Evolutionary conservation across 2,329 filamentous ascomycete genomes (phyloP), one percentile per base, ranked within the genome.

Genomic region (Colletotrichum navitas): DNA sequence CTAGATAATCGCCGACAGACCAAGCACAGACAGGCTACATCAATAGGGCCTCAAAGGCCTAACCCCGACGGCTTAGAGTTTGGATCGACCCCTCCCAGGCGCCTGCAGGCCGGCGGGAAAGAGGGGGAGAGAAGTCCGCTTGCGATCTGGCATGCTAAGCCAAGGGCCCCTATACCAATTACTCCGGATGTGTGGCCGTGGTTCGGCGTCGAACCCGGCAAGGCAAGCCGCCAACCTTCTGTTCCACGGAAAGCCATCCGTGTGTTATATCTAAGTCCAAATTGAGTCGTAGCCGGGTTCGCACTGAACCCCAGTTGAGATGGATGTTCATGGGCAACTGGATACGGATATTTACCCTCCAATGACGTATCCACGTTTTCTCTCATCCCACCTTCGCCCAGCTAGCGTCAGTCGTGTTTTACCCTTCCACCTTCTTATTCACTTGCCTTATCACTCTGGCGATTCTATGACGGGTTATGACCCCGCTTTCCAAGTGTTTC

Each of bases 31-130:
- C 24, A 34, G 59, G 18, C 24, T 55, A 16, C 52, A n/a, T 24
- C 39, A 59, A 45, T 24, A 21, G 54, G 43, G 47, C 21, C 45
- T 60, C 65, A 68, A 72, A 69, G 45, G 54, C 69, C 69, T 72
- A 72, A 54, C 69, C 24, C 69, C 69, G 69, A 72, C 65, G 69
- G 59, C 59, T 60, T 68, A 60, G 54, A 72, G 29, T 60, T 69
- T 63, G 58, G 51, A 12, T 24, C 34, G 26, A 61, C 26, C 47
- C 47, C 54, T 54, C 34, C 24, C 32, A 39, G n/a, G 61, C 32
- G 47, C 56, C 51, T 56, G 64, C 58, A 49, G 24, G 6, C 32
- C 34, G 14, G 45, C 24, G 16, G 34, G 34, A 51, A 45, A 43
- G 45, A 63, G 34, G n/a, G 34, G 36, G 34, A 32, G 47, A 36